Base-by-base conservation (phyloP, 2,329 filamentous ascomycete genomes). In the Ophiobolus disseminans region DNA sequence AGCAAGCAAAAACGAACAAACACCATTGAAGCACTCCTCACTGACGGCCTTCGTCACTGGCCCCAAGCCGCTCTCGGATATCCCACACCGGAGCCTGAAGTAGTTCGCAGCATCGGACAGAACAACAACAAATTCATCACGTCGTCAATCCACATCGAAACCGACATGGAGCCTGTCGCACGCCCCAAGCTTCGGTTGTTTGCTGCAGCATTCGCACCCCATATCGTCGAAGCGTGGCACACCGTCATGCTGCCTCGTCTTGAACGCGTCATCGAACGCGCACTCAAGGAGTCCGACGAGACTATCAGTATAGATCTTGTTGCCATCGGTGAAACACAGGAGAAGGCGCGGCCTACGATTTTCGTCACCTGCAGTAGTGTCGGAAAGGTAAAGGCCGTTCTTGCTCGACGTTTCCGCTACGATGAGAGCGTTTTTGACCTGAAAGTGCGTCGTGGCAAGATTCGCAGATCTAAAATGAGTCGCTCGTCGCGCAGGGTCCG, bases 251-350 rank as follows among this genome's bases (percentile, higher is more conserved):
- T 90, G 77, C 86, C 87, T 1, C 86, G 89, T 51, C 83, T 93
- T 52, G 89, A 90, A 66, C 79, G 84, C 14, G 83, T 89, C 1
- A 79, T 91, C 13, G 83, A 86, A 17, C 81, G 84, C 40, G 90
- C 89, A 50, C 86, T 91, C 62, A 83, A 83, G 55, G 89, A 89
- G 59, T 82, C 90, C 40, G 82, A 86, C 0, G 89, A 93, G 67
- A 90, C 88, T 0, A 85, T 90, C 25, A 89, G 90, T 62, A 90
- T 93, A 31, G 88, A 87, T 8, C 82, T 93, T 1, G 85, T 90
- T 51, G 87, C 86, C 0, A 85, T 91, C 31, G 89, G 89, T 14
- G 85, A 88, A 42, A 85, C 84, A 3, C 80, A 84, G 5, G 79
- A 85, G 26, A 84, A 82, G 45, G 85, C 86, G 0, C 82, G 81